Percentiles rank a stretch among this genome's conserved stretches.
Conservation (phyloP, 352 stramenopile species). For the Globisporangium canariense region DNA sequence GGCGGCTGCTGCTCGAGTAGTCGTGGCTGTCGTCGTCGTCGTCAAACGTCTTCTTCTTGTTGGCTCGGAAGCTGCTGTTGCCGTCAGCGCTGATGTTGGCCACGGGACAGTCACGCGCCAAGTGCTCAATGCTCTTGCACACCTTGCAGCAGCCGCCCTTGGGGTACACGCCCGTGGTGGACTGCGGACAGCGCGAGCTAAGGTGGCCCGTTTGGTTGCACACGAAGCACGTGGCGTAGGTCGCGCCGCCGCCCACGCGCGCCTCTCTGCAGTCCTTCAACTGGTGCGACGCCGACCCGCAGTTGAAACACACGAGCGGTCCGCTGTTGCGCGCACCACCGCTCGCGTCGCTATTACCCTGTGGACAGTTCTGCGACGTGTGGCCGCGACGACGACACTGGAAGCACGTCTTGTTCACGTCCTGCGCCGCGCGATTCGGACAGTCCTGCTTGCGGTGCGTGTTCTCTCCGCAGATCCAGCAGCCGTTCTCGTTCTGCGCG, state of each 20-base stretch:
- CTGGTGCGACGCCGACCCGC: conserved; percentile 61
- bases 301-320: conserved; percentile 86
- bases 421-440: conserved; percentile 54
- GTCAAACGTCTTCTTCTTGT: conserved; percentile 80
- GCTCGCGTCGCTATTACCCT: conserved; percentile 28
- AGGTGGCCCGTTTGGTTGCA: conserved; percentile 85
- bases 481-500: conserved; percentile 29
- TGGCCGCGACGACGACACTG: conserved; percentile 79
- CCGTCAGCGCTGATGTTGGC: conserved; percentile 66
- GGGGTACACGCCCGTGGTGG: conserved; percentile 85
- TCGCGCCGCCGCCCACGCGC: conserved; percentile 54
- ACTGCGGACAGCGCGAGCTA: conserved; percentile 83
- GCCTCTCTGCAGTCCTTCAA: conserved; percentile 71
- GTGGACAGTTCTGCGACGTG: conserved; percentile 79
- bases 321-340: conserved; percentile 20
- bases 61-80: conserved; percentile 45
- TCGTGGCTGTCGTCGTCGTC: conserved; percentile 51
- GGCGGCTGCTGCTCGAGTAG: neutral
- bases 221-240: conserved; percentile 86
- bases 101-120: conserved; percentile 80
- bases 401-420: conserved; percentile 80
- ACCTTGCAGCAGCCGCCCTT: conserved; percentile 89
- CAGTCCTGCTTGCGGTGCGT: conserved; percentile 81
- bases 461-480: conserved; percentile 69
- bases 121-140: conserved; percentile 77